A percentile compares a stretch with the other conserved stretches of the same genome.
phyloP scores from a whole-genome alignment of 441 rosid species.

The Raphanus hybrid region DNA sequence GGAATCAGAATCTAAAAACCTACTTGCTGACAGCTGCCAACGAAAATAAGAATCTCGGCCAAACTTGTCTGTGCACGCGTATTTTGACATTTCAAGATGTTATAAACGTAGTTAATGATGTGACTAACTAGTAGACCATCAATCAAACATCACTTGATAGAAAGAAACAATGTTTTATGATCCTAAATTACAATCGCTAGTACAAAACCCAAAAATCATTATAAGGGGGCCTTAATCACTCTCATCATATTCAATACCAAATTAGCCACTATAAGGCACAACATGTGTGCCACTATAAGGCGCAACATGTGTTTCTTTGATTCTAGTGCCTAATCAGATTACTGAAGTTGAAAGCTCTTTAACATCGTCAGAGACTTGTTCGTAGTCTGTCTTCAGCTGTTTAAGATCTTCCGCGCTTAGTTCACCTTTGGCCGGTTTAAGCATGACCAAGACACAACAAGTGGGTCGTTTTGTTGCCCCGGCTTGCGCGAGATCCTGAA shows the following conservation, averaged over 20 bases:
- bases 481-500: slow-evolving; percentile 79
- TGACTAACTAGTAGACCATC: background rate
- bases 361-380: slow-evolving; percentile 64
- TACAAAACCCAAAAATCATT: background rate
- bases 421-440: slow-evolving; percentile 78
- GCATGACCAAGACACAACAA: slow-evolving; percentile 74
- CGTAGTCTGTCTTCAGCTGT: slow-evolving; percentile 61
- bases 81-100: no score
- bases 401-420: slow-evolving; percentile 62
- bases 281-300: background rate
- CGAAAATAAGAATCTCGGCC: background rate
- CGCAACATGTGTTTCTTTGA: slow-evolving; percentile 4
- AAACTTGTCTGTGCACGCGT: background rate
- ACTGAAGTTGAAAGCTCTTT: slow-evolving; percentile 63
- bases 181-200: background rate
- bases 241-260: slow-evolving; percentile 16
- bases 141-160: no score
- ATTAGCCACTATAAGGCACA: background rate
- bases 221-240: background rate
- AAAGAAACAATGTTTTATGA: background rate
- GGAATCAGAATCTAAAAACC: slow-evolving; percentile 28
- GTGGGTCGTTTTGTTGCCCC: slow-evolving; percentile 86
- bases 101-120: no score
- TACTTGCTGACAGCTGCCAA: background rate
- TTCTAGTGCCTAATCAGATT: slow-evolving; percentile 44